Base-by-base conservation (phyloP, 495 filamentous ascomycete species). In the Ramalina intermedia region DNA sequence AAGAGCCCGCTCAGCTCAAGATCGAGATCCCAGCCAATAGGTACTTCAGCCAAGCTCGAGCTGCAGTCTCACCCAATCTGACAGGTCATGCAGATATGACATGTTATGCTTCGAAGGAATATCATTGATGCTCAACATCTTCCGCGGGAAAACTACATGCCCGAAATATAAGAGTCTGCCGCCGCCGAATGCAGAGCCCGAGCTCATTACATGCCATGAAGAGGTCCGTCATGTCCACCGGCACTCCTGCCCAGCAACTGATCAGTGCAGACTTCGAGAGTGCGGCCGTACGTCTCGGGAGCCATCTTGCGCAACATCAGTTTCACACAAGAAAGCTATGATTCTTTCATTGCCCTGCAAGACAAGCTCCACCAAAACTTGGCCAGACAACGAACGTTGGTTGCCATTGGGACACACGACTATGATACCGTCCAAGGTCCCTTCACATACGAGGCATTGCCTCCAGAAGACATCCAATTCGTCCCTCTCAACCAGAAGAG, bases 51-150 rank as follows among this genome's bases (percentile, higher is more conserved):
- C 16, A 44, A 44, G 41, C 37, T 13, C 18, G 45, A 48, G 54
- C 50, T 53, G 67, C 55, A 71, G 50, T n/a, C 14, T 42, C 52
- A 11, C 24, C 37, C 33, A 26, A 17, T 18, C 37, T 40, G 41
- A 16, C 37, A 44, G 33, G 48, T 9, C 5, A 26, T 41, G 13
- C 58, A 82, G 90, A 75, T 96, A 96, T 79, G 91, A 99, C 60
- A 82, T 96, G 79, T 79, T 99, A 26, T 99, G 91, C 62, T 94
- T 96, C 68, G 91, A 99, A 67, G 91, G 91, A 42, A 93, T 99
- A 62, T 81, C 87, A 44, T 74, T 94, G 57, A 90, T 90, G 78
- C 74, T 99, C 48, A 94, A 94, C 61, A 85, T 99, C 65, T 99
- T 96, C 81, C 68, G 81, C 47, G 84, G 78, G 44, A 82, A 79